Evolutionary conservation across 257 asterid genomes (phyloP).

Genomic region (Penstemon davidsonii): DNA sequence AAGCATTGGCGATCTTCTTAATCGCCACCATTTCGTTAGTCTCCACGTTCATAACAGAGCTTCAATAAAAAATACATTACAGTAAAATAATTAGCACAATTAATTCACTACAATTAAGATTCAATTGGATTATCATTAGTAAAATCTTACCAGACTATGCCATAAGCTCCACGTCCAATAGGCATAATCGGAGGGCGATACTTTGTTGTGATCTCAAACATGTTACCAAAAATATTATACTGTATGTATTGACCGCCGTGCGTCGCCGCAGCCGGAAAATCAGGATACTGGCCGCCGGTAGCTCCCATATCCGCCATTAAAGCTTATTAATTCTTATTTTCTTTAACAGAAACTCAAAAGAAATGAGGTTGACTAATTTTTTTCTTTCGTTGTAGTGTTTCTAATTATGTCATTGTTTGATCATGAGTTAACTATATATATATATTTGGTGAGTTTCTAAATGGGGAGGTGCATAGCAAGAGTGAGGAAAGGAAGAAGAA

Average conservation of each 20-base stretch:
- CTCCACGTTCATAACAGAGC: conserved; percentile 83
- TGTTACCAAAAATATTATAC: conserved; percentile 72
- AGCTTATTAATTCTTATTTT: not conserved
- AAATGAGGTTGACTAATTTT: too few relatives aligned
- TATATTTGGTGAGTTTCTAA: not conserved
- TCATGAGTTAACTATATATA: not conserved
- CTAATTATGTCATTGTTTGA: not conserved
- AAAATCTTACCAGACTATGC: conserved; percentile 80
- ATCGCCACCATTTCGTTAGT: conserved; percentile 95
- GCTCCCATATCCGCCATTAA: conserved; percentile 52
- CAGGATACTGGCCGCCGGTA: conserved; percentile 61
- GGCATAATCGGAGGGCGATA: conserved; percentile 92
- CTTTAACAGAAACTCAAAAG: too few relatives aligned
- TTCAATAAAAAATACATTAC: conserved; percentile 32
- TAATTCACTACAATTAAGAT: not conserved
- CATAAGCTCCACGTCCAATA: conserved; percentile 98
- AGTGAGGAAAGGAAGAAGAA: conserved; percentile 24
- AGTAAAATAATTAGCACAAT: not conserved
- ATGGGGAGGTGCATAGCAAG: conserved; percentile 27
- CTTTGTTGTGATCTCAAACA: conserved; percentile 75
- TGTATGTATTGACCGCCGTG: conserved; percentile 77
- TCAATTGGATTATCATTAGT: not conserved
- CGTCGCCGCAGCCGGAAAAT: conserved; percentile 64
- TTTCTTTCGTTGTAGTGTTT: too few relatives aligned
- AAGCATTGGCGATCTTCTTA: conserved; percentile 91